Evolutionary conservation across 495 filamentous ascomycete species (phyloP), one percentile per base, ranked within the genome.

Genomic region (Cryomyces antarcticus): DNA sequence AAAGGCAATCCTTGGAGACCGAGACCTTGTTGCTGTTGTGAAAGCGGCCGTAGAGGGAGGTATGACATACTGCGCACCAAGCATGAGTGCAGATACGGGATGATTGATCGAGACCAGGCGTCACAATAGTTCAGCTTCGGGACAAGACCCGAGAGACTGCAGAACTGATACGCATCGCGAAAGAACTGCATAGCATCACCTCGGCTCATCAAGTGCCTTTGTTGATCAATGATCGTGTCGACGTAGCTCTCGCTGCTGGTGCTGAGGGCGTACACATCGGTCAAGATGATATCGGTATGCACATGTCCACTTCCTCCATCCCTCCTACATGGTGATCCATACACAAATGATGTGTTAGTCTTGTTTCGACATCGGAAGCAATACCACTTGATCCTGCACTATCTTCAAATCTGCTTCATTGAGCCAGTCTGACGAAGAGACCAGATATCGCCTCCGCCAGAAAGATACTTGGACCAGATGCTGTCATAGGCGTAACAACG

Each of bases 191-290:
- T 57, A 51, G 65, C 9, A 63, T 93, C 38, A 86, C 82, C 7
- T 60, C 62, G 47, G 60, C 52, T n/a, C 66, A 80, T 50, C 62
- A 67, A 12, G 75, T 94, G 0, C 89, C 88, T 28, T 67, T 97
- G 39, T 62, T 97, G 33, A 87, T 97, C 62, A 95, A 97, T 56
- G 89, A 97, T 59, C 79, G 86, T n/a, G 69, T 93, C 5, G 87
- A 93, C 62, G 82, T 97, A 12, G 86, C 85, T 24, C 65, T 89
- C 28, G 89, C 83, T 11, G 71, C 82, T 37, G 80, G 75, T 5
- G 86, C 78, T 34, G 88, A 94, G 56, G 89, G 89, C 37, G 81
- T 94, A 10, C 88, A 97, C 58, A 69, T 97, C 35, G 88, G 89
- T 30, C 88, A 94, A 60, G 84, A 93, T 70, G 88, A 97, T 60